Evolutionary conservation across 495 filamentous ascomycete species (phyloP).

Genomic region (Penicillium robsamsonii): DNA sequence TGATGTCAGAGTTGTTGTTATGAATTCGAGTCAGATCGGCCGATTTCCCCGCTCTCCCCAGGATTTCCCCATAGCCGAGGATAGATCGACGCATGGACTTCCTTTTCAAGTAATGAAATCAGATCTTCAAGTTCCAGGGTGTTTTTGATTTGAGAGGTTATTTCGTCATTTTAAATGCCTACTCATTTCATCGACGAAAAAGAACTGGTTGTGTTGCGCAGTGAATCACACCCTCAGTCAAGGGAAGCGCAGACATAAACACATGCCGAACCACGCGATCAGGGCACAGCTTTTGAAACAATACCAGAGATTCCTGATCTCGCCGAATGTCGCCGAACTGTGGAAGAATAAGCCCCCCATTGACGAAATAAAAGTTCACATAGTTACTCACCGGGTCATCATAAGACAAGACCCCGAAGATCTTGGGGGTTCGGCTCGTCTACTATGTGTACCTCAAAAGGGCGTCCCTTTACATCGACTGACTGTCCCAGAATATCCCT

Average conservation of each 20-base stretch:
- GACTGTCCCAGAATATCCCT: conserved; percentile 8
- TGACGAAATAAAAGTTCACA: conserved; percentile 31
- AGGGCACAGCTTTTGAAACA: conserved; percentile 15
- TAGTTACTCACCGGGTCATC: conserved; percentile 23
- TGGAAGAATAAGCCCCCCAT: conserved; percentile 25
- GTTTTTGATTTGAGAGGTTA: too few relatives aligned
- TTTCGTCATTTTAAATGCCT: not conserved
- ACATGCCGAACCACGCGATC: conserved; percentile 12
- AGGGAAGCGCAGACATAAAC: conserved; percentile 13
- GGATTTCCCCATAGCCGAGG: conserved; percentile 7
- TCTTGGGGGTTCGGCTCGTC: conserved; percentile 19
- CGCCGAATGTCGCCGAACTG: conserved; percentile 19
- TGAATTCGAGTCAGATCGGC: conserved; percentile 7
- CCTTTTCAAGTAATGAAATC: not conserved
- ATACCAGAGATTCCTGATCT: conserved; percentile 18
- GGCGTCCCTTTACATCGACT: conserved; percentile 21
- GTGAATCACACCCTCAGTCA: conserved; percentile 23
- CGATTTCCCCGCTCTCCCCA: conserved; percentile 23
- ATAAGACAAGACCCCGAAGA: conserved; percentile 1
- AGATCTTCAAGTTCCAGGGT: not conserved
- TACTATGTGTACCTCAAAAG: conserved; percentile 18
- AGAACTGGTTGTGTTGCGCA: conserved; percentile 24
- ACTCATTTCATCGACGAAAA: not conserved
- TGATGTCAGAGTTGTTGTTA: not conserved
- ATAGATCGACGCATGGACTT: conserved; percentile 4